These are phyloP conservation scores for Cyclotella sp. DNA, from an alignment of 108 stramenopile genomes.

Conservation along the genomic window DNA sequence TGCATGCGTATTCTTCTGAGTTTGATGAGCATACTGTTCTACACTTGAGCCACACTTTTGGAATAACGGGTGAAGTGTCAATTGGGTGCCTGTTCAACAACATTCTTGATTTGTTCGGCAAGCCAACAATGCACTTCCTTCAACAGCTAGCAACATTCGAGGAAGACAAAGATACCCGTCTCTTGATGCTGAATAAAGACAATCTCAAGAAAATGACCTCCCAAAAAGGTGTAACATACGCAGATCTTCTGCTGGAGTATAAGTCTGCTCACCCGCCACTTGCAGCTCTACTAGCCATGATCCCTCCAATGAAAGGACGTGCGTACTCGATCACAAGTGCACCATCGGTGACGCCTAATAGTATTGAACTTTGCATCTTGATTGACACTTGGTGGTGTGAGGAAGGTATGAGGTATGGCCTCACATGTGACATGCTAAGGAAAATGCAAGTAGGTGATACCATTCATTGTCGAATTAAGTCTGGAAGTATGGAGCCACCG, in stretches of 20 bases:
- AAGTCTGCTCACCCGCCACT: constrained; percentile 64
- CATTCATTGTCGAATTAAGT: constrained; percentile 63
- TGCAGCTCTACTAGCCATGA: constrained; percentile 63
- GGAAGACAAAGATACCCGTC: constrained; percentile 53
- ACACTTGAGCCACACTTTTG: constrained; percentile 60
- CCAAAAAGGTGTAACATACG: constrained; percentile 57
- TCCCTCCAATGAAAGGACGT: constrained; percentile 86
- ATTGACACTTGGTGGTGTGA: constrained; percentile 72
- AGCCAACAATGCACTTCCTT: constrained; percentile 66
- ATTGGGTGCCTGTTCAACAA: constrained; percentile 61
- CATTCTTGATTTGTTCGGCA: constrained; percentile 75
- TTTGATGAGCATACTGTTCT: constrained; percentile 64
- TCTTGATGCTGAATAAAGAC: constrained; percentile 49
- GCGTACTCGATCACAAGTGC: constrained; percentile 89
- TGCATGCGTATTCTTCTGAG: constrained; percentile 62
- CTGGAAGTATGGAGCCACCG: constrained; percentile 71
- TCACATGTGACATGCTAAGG: constrained; percentile 68
- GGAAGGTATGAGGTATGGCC: constrained; percentile 56
- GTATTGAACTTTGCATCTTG: constrained; percentile 61
- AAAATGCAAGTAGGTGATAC: constrained; percentile 50
- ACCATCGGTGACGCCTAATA: constrained; percentile 48
- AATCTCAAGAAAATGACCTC: constrained; percentile 47
- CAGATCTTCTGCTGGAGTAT: constrained; percentile 56
- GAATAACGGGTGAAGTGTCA: constrained; percentile 59
- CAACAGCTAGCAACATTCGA: constrained; percentile 73